These are phyloP conservation scores for Acanthamoeba lenticulata DNA, from an alignment of 208 protist species.

Conservation along the genomic window DNA sequence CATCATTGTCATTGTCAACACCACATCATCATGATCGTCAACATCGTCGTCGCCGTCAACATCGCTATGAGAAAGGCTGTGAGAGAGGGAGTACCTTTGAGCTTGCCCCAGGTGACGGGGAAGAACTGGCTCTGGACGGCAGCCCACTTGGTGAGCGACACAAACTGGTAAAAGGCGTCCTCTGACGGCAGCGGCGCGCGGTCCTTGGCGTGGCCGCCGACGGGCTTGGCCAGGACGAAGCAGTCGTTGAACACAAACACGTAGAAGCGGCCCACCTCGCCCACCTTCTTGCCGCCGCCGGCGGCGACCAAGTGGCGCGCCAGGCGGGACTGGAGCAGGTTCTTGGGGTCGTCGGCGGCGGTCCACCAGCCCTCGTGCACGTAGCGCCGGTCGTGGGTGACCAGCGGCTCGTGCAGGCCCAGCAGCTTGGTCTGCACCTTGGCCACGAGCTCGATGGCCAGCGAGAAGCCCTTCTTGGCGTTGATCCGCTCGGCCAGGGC, in stretches of 20 bases:
- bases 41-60: too few relatives aligned
- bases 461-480: conserved; percentile 17
- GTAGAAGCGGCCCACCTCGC: conserved; percentile 15
- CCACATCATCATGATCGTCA: neutral
- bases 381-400: neutral
- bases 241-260: conserved; percentile 43
- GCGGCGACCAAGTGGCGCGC: neutral
- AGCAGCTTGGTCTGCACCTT: conserved; percentile 32
- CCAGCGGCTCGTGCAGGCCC: neutral
- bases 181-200: neutral
- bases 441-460: conserved; percentile 4
- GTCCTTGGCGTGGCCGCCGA: neutral
- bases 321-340: neutral
- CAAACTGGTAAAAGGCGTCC: conserved; percentile 18
- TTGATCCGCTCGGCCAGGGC: conserved; percentile 18
- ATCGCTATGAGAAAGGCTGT: too few relatives aligned
- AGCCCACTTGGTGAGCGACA: conserved; percentile 20
- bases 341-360: conserved; percentile 12
- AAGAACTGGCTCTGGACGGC: conserved; percentile 27
- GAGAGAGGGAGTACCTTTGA: neutral
- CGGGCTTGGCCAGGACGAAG: conserved; percentile 26
- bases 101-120: neutral
- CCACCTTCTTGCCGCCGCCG: neutral
- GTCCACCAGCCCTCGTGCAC: conserved; percentile 16
- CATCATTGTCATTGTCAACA: neutral